Conservation (phyloP, 192 early-diverging fungal species). For the Rhizoclosmatium globosum region DNA sequence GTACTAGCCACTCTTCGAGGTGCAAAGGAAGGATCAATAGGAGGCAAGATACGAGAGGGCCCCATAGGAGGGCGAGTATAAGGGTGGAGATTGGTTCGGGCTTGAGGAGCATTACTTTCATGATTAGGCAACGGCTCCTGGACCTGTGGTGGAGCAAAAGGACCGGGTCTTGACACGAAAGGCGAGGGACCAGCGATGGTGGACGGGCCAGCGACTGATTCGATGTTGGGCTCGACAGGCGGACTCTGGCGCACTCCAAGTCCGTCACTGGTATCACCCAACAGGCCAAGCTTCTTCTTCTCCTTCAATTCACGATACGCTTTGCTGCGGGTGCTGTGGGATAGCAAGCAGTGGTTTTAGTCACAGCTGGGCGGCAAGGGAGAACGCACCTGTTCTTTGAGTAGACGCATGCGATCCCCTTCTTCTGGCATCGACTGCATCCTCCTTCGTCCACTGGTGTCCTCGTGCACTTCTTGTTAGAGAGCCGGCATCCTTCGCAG, state of each 20-base stretch:
- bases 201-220: too few species aligned
- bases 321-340: neutral
- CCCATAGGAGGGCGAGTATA: too few species aligned
- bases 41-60: too few species aligned
- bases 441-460: neutral
- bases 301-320: neutral
- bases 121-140: too few species aligned
- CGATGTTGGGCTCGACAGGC: neutral
- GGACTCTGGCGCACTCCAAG: neutral
- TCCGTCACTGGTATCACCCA: neutral
- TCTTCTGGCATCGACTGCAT: slow-evolving; percentile 6
- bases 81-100: too few species aligned
- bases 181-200: too few species aligned
- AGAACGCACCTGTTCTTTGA: neutral
- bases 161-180: too few species aligned
- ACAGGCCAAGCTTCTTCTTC: neutral
- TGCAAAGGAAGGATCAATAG: too few species aligned
- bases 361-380: neutral
- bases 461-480: slow-evolving; percentile 11
- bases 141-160: too few species aligned
- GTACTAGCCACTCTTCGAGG: too few species aligned
- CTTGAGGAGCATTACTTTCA: too few species aligned
- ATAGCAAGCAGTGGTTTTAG: neutral
- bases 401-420: slow-evolving; percentile 13
- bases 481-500: slow-evolving; percentile 17